Base-by-base conservation (phyloP, 495 filamentous ascomycete species). In the Filosporella fistucella region DNA sequence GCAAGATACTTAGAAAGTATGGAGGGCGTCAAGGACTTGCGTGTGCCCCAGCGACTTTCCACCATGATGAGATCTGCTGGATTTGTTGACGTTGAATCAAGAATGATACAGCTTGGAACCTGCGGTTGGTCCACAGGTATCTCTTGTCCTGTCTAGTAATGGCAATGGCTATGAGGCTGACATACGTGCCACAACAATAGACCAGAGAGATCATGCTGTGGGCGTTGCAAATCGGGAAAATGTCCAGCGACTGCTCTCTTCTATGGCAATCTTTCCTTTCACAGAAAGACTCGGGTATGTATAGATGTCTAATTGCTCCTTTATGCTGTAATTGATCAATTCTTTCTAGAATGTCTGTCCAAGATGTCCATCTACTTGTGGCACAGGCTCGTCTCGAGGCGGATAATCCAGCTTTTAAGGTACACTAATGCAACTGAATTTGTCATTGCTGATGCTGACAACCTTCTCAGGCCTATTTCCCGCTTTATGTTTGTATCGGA, bases 71-170 rank as follows among this genome's bases (percentile, higher is more conserved):
- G 67, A 39, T 70, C 72, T 25, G 82, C 80, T n/a, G 88, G 88
- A 0, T 81, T 91, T 55, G 75, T 78, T 12, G 82, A 90, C 25
- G 79, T 91, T 10, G 85, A 88, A 56, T 68, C 63, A 48, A 69
- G 67, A 50, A 84, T 90, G 78, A 77, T 91, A 42, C 80, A 72
- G 26, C 65, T 91, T 32, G 87, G 83, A 38, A 72, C 89, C 56
- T 88, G 82, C 60, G 80, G 70, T 17, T 94, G 88, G 88, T 74
- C 85, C 21, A 80, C 58, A 52, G 77, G 88, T 90, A 70, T 55
- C 75, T 51, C 17, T 16, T 9, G 25, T 24, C 6, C 8, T 23
- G 11, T 24, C 30, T n/a, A 18, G 3, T 4, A 16, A 47, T 26
- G 33, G 22, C 13, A 7, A 40, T 21, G 14, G n/a, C 39, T 5